A percentile compares a stretch with the other conserved stretches of the same genome.
Conservation (phyloP, 1,284 basidiomycete species). For the Tremellales sp. region DNA sequence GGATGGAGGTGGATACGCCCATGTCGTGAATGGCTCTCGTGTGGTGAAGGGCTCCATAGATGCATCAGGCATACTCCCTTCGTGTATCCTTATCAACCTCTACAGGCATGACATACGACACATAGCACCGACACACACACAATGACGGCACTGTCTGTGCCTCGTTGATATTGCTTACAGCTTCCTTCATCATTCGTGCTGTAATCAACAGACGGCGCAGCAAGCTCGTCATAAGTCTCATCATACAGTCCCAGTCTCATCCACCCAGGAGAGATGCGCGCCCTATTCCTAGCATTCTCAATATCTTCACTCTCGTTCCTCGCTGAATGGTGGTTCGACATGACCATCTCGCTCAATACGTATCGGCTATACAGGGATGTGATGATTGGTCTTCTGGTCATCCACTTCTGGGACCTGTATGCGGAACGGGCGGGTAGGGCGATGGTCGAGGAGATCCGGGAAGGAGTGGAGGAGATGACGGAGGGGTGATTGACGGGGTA, state of each 20-base stretch:
- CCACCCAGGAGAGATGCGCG: not conserved
- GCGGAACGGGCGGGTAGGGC: not conserved
- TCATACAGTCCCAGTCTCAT: too few species aligned
- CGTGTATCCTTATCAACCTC: too few species aligned
- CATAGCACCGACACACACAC: too few species aligned
- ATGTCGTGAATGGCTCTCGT: not conserved
- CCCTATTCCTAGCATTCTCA: not conserved
- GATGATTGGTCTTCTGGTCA: not conserved
- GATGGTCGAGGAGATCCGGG: not conserved
- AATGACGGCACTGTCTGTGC: too few species aligned
- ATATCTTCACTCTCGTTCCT: not conserved
- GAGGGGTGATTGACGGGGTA: too few species aligned
- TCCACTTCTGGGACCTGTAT: not conserved
- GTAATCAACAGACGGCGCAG: too few species aligned
- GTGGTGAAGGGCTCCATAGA: not conserved
- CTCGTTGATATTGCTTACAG: too few species aligned
- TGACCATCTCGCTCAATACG: not conserved
- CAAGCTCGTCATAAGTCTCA: too few species aligned
- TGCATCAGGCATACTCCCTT: too few species aligned
- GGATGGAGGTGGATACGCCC: constrained; percentile 1
- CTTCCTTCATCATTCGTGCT: too few species aligned
- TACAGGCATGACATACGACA: too few species aligned
- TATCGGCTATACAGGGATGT: not conserved
- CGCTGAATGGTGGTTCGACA: not conserved
- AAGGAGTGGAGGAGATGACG: not conserved